Base-by-base conservation (phyloP, 805 yeast genomes). In the Saturnispora sekii region DNA sequence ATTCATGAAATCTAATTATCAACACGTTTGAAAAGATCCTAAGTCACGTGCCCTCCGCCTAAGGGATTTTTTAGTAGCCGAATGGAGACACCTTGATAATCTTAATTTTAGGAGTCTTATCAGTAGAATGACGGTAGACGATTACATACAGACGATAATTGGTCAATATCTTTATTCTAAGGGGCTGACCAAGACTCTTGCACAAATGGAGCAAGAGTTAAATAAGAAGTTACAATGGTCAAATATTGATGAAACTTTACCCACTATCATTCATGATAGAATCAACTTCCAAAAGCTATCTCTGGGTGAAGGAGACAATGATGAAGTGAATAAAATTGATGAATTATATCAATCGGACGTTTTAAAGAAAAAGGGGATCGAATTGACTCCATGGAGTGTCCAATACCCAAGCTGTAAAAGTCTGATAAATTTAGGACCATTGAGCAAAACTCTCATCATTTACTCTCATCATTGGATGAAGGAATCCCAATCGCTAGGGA, bases 81-180 rank as follows among this genome's bases (percentile, higher is more conserved):
- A 21, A 21, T 21, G 6, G 7, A 21, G 26, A 21, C 26, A 8
- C 26, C 26, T 21, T 21, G 26, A 21, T 21, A 6, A 21, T 6
- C 7, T 21, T 21, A 21, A 4, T 21, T 21, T 5, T 21, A 21
- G 6, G 21, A 18, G 26, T 21, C 26, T 21, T 21, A 21, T 21
- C 26, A 5, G 7, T 6, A 35, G 10, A 14, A 41, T 38, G 45
- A 7, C 38, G 12, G 18, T 33, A 10, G 38, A 37, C 10, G 33
- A 38, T 1, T 49, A 51, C 35, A 44, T 52, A 10, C 50, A 60
- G 40, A 52, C 64, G 2, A 58, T 81, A 30, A 66, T 83, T 10
- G 87, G 84, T 0, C 76, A 77, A 29, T 82, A 74, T 51, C 66
- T 83, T n/a, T 58, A 67, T 28, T 62, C 68, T n/a, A 67, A 76